phyloP scores from a whole-genome alignment of 2,329 filamentous ascomycete genomes.

The Kalmusia sp. region DNA sequence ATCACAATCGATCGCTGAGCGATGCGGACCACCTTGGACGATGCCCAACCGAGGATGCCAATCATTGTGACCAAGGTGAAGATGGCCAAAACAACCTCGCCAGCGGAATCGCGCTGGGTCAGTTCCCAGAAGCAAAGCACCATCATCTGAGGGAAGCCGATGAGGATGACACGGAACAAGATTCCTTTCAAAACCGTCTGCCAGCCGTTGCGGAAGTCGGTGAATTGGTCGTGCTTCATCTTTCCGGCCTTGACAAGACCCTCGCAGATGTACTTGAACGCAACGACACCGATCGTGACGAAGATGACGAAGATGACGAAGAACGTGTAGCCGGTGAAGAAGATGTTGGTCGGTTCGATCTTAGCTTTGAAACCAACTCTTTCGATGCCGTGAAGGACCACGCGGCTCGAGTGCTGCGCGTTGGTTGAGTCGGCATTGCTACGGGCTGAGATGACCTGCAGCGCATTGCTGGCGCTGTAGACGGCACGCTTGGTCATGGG shows the following conservation, averaged over 20 bases:
- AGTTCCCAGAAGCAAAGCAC: constrained; percentile 95
- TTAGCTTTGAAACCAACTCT: constrained; percentile 84
- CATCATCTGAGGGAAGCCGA: constrained; percentile 90
- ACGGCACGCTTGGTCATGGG: constrained; percentile 36
- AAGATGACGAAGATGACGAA: constrained; percentile 84
- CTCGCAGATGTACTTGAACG: constrained; percentile 85
- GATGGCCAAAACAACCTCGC: constrained; percentile 84
- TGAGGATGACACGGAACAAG: constrained; percentile 85
- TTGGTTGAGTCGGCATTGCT: constrained; percentile 56
- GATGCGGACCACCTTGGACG: constrained; percentile 87
- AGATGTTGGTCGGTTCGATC: constrained; percentile 91
- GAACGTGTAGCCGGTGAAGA: constrained; percentile 89
- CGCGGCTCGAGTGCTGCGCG: constrained; percentile 37
- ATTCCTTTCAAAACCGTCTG: constrained; percentile 91
- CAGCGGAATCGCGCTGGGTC: constrained; percentile 82
- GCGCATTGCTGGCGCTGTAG: constrained; percentile 12
- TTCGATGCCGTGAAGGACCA: constrained; percentile 79
- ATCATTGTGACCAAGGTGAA: constrained; percentile 87
- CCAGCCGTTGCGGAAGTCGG: constrained; percentile 95
- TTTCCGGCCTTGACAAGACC: constrained; percentile 74
- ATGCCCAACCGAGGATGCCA: constrained; percentile 81
- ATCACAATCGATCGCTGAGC: constrained; percentile 86
- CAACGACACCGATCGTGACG: constrained; percentile 73
- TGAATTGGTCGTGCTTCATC: constrained; percentile 86
- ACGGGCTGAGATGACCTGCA: constrained; percentile 44